Evolutionary conservation across 495 filamentous ascomycete genomes (phyloP), one percentile per base, ranked within the genome.

Genomic region (Hyaloscypha hepaticicola): DNA sequence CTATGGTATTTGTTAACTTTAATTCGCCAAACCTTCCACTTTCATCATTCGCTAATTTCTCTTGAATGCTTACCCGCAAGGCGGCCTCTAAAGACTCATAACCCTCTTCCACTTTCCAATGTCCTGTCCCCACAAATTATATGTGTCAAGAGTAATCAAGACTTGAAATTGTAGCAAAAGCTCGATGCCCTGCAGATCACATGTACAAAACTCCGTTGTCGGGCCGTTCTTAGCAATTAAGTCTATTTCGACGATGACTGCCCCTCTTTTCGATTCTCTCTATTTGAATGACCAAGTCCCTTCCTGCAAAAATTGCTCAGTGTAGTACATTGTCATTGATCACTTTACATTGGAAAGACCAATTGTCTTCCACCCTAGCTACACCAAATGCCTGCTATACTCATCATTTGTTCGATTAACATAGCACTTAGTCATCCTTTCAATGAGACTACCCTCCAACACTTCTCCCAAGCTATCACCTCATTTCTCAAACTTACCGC

Each of bases 391-490:
- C 14, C 51, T 63, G 50, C 61, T 63, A 63, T 45, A 45, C 51
- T 55, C 61, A 45, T 63, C 22, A 63, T 63, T 63, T 48, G 50
- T 55, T 55, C 52, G 50, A 33, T 63, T 31, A 63, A 28, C 21
- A 28, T 27, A 55, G 29, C 41, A 45, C 19, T 45, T 16, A 45
- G 38, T 45, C 38, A 45, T 45, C 41, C 31, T 45, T 56, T 41
- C 33, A 63, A 55, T 62, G 60, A 61, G 21, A 53, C 9, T 25
- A 45, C 38, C 14, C 38, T 45, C 12, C 12, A 38, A 3, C 22
- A 38, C 27, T 8, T 14, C 25, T 60, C 58, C 25, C 58, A 8
- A 22, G 45, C 11, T 50, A 27, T 29, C 22, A 38, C 56, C 31
- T 22, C 33, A 57, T 28, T 34, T 11, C 45, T 28, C 33, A 50